These are phyloP conservation scores for Yamadazyma akitaensis DNA, from an alignment of 805 yeast species.

Conservation along the genomic window DNA sequence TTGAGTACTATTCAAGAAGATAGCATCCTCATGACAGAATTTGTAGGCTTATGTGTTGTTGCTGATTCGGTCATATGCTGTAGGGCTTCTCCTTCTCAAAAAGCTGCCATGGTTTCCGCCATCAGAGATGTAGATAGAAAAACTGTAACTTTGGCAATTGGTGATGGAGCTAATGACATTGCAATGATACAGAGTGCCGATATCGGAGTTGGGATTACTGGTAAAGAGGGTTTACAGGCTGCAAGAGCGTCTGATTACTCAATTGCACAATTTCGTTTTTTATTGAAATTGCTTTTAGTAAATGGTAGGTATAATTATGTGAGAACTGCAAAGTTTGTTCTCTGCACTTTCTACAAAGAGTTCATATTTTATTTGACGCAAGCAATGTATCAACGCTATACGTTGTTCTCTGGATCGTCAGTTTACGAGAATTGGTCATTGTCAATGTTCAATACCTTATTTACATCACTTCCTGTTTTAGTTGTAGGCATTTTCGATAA, in stretches of 20 bases:
- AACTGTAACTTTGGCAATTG: slow-evolving; percentile 89
- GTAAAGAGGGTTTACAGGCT: slow-evolving; percentile 95
- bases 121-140: slow-evolving; percentile 68
- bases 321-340: slow-evolving; percentile 85
- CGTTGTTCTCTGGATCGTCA: slow-evolving; percentile 90
- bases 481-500: slow-evolving; percentile 95
- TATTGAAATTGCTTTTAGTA: slow-evolving; percentile 78
- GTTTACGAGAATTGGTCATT: slow-evolving; percentile 94
- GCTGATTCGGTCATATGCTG: slow-evolving; percentile 93
- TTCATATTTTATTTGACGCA: slow-evolving; percentile 86
- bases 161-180: slow-evolving; percentile 98
- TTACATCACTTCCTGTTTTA: slow-evolving; percentile 87
- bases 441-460: slow-evolving; percentile 94
- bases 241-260: slow-evolving; percentile 94
- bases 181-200: slow-evolving; percentile 99
- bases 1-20: slow-evolving; percentile 71
- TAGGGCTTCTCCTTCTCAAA: slow-evolving; percentile 96
- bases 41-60: slow-evolving; percentile 79
- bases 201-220: slow-evolving; percentile 96
- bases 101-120: slow-evolving; percentile 80
- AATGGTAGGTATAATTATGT: slow-evolving; percentile 96
- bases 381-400: slow-evolving; percentile 77
- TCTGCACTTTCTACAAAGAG: slow-evolving; percentile 94
- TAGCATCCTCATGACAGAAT: slow-evolving; percentile 64
- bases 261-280: slow-evolving; percentile 87